A percentile compares a stretch with the other conserved stretches of the same genome.
Conservation (phyloP, 1,284 basidiomycete genomes). For the Amylostereum chailletii region DNA sequence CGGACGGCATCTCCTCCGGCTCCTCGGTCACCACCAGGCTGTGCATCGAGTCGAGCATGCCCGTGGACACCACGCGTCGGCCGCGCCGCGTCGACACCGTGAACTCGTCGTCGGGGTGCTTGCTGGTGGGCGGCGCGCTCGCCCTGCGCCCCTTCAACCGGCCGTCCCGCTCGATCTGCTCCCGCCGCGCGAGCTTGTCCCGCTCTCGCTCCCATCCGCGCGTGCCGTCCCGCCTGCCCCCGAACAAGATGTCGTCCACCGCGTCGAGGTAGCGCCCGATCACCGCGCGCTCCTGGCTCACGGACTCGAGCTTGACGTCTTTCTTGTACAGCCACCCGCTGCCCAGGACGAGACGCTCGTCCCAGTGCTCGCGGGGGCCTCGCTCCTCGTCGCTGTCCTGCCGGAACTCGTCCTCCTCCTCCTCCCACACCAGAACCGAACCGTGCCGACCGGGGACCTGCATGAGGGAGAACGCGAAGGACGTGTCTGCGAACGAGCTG, state of each 20-base stretch:
- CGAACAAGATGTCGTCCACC: constrained; percentile 68
- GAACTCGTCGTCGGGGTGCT: constrained; percentile 16
- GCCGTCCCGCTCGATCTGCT: constrained; percentile 19
- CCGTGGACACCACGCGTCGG: constrained; percentile 45
- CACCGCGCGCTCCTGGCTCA: constrained; percentile 47
- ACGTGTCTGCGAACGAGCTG: constrained; percentile 31
- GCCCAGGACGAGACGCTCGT: constrained; percentile 66
- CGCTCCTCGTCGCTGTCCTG: constrained; percentile 36
- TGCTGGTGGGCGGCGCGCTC: constrained; percentile 34
- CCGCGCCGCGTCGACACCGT: constrained; percentile 15
- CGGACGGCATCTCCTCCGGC: constrained; percentile 41
- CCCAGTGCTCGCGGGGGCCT: constrained; percentile 63
- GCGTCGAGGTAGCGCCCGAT: constrained; percentile 58
- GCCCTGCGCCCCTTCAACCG: constrained; percentile 37
- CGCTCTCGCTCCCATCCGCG: constrained; percentile 50
- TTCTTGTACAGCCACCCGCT: constrained; percentile 74
- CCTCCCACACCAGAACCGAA: constrained; percentile 73
- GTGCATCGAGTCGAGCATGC: constrained; percentile 41
- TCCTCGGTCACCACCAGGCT: constrained; percentile 47
- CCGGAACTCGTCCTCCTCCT: constrained; percentile 44
- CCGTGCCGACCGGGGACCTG: constrained; percentile 56
- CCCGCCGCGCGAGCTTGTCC: constrained; percentile 32
- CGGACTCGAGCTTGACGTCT: constrained; percentile 45
- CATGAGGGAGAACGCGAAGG: constrained; percentile 57
- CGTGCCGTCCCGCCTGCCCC: constrained; percentile 37